phyloP scores from a whole-genome alignment of 768 basidiomycete species.

The Phylloporus scabripes region DNA sequence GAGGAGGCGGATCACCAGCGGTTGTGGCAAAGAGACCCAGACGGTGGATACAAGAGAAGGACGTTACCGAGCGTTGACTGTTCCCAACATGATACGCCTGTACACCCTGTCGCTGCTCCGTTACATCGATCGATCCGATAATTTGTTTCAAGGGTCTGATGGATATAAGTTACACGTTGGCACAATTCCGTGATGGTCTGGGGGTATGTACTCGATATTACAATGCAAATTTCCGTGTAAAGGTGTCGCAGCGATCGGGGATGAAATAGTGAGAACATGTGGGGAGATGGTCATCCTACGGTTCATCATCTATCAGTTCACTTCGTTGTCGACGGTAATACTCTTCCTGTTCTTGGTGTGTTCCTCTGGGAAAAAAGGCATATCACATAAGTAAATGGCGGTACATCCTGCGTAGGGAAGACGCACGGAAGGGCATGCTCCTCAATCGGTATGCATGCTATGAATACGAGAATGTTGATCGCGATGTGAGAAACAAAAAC shows the following conservation, averaged over 20 bases:
- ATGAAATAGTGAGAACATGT: slow-evolving; percentile 8
- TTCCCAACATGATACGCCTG: neutral
- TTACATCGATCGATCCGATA: neutral
- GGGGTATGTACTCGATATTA: slow-evolving; percentile 23
- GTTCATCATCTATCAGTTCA: slow-evolving; percentile 11
- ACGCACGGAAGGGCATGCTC: slow-evolving; percentile 56
- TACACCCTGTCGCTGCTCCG: neutral
- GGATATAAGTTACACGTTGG: slow-evolving; percentile 19
- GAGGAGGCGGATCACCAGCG: slow-evolving; percentile 25
- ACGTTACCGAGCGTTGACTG: slow-evolving; percentile 11
- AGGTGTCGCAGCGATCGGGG: slow-evolving; percentile 14
- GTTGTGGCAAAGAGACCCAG: slow-evolving; percentile 60
- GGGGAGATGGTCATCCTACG: slow-evolving; percentile 12
- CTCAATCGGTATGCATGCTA: slow-evolving; percentile 70
- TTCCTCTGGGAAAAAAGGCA: slow-evolving; percentile 39
- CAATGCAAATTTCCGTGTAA: slow-evolving; percentile 28
- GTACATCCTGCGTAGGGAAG: slow-evolving; percentile 8
- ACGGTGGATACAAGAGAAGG: slow-evolving; percentile 79
- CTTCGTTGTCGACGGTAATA: slow-evolving; percentile 43
- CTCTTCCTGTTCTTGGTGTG: slow-evolving; percentile 56
- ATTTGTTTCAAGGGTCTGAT: slow-evolving; percentile 4
- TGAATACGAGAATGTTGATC: slow-evolving; percentile 59
- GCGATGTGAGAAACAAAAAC: slow-evolving; percentile 79
- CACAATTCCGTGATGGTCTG: slow-evolving; percentile 18
- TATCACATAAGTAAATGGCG: slow-evolving; percentile 12